Percentiles rank a stretch among this genome's conserved stretches.
Evolutionary conservation across 2,329 filamentous ascomycete species (phyloP).

Genomic region (Microsporum canis): DNA sequence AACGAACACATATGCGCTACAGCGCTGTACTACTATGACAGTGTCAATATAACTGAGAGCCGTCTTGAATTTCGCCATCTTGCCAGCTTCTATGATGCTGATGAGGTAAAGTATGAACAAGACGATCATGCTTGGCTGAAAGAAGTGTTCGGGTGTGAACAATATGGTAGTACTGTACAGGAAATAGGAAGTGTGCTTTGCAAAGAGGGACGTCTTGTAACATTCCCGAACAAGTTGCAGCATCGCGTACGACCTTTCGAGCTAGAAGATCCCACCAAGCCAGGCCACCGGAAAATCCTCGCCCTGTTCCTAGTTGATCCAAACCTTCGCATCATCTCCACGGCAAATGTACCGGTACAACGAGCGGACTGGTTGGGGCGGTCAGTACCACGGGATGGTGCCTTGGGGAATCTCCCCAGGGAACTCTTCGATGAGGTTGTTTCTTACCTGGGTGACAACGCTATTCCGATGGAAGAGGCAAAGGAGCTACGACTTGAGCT

Average conservation of each 20-base stretch:
- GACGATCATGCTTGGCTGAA: slow-evolving; percentile 11
- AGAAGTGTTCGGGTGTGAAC: slow-evolving; percentile 9
- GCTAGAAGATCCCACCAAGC: slow-evolving; percentile 11
- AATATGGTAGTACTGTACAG: slow-evolving; percentile 8
- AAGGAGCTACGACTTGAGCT: slow-evolving; percentile 11
- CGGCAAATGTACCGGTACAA: slow-evolving; percentile 12
- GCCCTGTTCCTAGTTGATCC: slow-evolving; percentile 14
- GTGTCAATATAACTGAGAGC: slow-evolving; percentile 47
- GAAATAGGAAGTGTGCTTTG: slow-evolving; percentile 12
- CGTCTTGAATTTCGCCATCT: slow-evolving; percentile 42
- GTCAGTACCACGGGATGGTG: slow-evolving; percentile 1
- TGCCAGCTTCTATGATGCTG: slow-evolving; percentile 14
- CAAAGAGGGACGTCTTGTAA: slow-evolving; percentile 15
- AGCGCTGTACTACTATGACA: slow-evolving; percentile 51
- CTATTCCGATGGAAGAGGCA: slow-evolving; percentile 12
- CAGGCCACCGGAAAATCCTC: slow-evolving; percentile 14
- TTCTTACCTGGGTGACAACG: slow-evolving; percentile 1
- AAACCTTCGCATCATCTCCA: slow-evolving; percentile 14
- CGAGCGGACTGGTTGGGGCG: slow-evolving; percentile 13
- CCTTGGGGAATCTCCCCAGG: slow-evolving; percentile 4
- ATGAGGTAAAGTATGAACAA: slow-evolving; percentile 23
- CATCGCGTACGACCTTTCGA: slow-evolving; percentile 12
- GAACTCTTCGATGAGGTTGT: slow-evolving; percentile 9
- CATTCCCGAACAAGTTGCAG: slow-evolving; percentile 16
- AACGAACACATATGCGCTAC: slow-evolving; percentile 57